Base-by-base conservation (phyloP, 352 stramenopile species). In the Phytophthora sp. region DNA sequence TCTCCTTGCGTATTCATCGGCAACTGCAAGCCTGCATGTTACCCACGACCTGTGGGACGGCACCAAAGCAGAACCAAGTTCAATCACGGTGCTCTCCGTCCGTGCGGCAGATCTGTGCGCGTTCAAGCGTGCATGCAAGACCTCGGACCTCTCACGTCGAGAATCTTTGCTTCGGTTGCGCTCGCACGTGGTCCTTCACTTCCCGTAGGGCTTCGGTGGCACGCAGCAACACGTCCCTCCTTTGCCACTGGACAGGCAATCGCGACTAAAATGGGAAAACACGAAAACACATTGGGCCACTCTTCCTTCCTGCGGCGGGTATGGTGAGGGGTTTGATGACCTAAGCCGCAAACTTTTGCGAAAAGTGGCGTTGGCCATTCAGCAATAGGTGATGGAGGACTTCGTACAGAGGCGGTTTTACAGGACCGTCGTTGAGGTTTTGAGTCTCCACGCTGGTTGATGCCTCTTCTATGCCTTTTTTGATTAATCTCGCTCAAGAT, bases 401-500 rank as follows among this genome's bases (percentile, higher is more conserved):
- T n/a, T n/a, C n/a, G n/a, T n/a, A n/a, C n/a, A n/a, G n/a, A n/a
- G n/a, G n/a, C n/a, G n/a, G n/a, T n/a, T n/a, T n/a, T n/a, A n/a
- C n/a, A n/a, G n/a, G n/a, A n/a, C n/a, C n/a, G n/a, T n/a, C n/a
- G n/a, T n/a, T n/a, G n/a, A n/a, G n/a, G n/a, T n/a, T n/a, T n/a
- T n/a, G n/a, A n/a, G n/a, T n/a, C n/a, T n/a, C n/a, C n/a, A n/a
- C n/a, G n/a, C n/a, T n/a, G n/a, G n/a, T n/a, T n/a, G n/a, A n/a
- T n/a, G n/a, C n/a, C n/a, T n/a, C n/a, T n/a, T n/a, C n/a, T n/a
- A n/a, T n/a, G n/a, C n/a, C n/a, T n/a, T n/a, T n/a, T n/a, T 52
- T 52, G 39, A 52, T 52, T 52, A 52, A 52, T 52, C 28, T 52
- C 44, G 12, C 20, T n/a, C 44, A 52, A 52, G 44, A 52, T 52